Percentiles rank a stretch among this genome's conserved stretches.
Evolutionary conservation across 768 basidiomycete species (phyloP).

Genomic region (Mycena alexandri): DNA sequence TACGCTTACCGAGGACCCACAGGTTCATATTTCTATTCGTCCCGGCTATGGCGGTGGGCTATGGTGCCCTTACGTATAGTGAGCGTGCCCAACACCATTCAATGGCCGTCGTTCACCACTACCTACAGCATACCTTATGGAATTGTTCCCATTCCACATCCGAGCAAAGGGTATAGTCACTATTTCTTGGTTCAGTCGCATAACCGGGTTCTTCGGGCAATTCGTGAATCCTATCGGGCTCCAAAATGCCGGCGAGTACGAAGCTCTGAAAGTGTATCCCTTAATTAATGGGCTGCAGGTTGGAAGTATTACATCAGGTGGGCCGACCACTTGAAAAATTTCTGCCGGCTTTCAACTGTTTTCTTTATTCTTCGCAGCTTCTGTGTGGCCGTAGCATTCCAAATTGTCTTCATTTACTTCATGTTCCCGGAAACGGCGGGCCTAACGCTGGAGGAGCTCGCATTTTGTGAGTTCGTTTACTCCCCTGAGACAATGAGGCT

Average conservation of each 20-base stretch:
- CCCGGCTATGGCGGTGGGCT: constrained; percentile 11
- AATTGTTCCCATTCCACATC: constrained; percentile 12
- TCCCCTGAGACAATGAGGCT: background rate
- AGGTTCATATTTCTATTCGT: constrained; percentile 24
- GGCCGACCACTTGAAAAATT: background rate
- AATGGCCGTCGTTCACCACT: background rate
- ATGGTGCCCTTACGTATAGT: constrained; percentile 18
- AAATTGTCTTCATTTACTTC: constrained; percentile 21
- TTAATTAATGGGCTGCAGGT: background rate
- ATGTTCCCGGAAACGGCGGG: constrained; percentile 22
- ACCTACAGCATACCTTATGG: constrained; percentile 14
- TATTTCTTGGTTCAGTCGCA: constrained; percentile 1
- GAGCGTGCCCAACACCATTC: background rate
- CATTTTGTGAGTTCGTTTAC: constrained; percentile 11
- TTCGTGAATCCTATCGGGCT: constrained; percentile 25
- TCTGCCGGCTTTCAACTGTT: background rate
- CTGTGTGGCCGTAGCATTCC: constrained; percentile 2
- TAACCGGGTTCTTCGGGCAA: constrained; percentile 12
- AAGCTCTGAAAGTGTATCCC: background rate
- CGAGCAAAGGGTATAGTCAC: constrained; percentile 15
- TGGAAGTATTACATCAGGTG: constrained; percentile 25
- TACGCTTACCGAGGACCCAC: background rate
- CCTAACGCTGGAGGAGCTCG: constrained; percentile 27
- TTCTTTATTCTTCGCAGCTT: constrained; percentile 3
- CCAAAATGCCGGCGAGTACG: constrained; percentile 15